Percentiles rank a stretch among this genome's conserved stretches.
Evolutionary conservation across 139 green algal species (phyloP).

Genomic region (Dunaliella primolecta): DNA sequence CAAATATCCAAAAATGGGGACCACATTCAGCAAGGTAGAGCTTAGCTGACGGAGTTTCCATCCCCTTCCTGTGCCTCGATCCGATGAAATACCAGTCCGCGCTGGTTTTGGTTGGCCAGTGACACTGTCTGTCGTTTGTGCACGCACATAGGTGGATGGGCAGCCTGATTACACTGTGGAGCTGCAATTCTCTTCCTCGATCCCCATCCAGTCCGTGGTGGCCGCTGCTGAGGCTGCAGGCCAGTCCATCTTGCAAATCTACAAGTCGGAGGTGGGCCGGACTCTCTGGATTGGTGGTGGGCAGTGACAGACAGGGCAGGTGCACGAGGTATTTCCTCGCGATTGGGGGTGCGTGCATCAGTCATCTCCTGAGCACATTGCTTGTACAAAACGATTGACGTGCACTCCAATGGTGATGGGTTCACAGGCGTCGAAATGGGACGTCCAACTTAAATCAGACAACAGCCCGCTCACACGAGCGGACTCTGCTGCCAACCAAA

Average conservation of each 20-base stretch:
- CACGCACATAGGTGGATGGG: neutral
- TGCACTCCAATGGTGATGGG: no score
- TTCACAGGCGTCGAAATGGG: constrained; percentile 29
- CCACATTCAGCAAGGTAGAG: neutral
- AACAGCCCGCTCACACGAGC: constrained; percentile 72
- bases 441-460: constrained; percentile 76
- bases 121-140: no score
- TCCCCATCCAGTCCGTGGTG: neutral
- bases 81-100: no score
- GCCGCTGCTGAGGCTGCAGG: constrained; percentile 57
- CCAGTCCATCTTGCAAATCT: constrained; percentile 71
- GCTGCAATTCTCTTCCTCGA: neutral
- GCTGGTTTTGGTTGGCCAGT: no score
- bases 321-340: no score
- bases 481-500: constrained; percentile 67
- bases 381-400: no score
- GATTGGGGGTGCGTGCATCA: no score
- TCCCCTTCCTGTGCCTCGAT: no score
- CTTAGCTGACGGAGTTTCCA: no score
- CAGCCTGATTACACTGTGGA: constrained; percentile 10
- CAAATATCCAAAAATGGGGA: neutral
- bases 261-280: constrained; percentile 55
- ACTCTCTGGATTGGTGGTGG: neutral
- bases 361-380: no score
- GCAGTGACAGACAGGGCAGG: neutral